A percentile compares a stretch with the other conserved stretches of the same genome.
Conservation (phyloP, 139 green algal species). For the Chlorella sorokiniana region DNA sequence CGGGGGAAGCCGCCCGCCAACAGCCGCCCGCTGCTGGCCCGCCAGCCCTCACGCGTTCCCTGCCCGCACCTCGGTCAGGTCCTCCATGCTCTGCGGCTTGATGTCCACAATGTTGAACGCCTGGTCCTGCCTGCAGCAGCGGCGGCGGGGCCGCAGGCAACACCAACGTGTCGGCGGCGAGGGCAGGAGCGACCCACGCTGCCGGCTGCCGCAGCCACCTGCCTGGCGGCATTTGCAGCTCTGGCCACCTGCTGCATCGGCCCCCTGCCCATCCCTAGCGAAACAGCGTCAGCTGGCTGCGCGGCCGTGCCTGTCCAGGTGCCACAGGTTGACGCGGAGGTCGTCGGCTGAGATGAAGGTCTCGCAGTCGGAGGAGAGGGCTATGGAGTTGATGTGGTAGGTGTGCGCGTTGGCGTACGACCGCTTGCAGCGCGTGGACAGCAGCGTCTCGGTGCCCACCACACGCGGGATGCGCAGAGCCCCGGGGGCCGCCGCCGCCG, state of each 20-base stretch:
- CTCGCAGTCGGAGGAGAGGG: conserved; percentile 86
- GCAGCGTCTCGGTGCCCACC: conserved; percentile 42
- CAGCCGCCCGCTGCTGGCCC: no score
- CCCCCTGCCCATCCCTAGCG: background rate
- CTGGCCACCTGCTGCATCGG: background rate
- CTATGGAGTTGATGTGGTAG: conserved; percentile 99
- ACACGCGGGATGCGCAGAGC: conserved; percentile 51
- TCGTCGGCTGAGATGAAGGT: conserved; percentile 97
- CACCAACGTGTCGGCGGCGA: background rate
- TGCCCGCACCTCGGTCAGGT: conserved; percentile 88
- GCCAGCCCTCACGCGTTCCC: background rate
- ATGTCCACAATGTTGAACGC: conserved; percentile 99
- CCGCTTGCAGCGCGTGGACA: conserved; percentile 70
- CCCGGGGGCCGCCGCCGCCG: background rate
- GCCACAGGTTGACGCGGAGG: conserved; percentile 96
- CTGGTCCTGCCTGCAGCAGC: conserved; percentile 55
- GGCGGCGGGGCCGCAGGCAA: background rate
- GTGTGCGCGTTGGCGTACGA: conserved; percentile 93
- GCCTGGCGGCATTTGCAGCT: background rate
- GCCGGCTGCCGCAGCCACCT: no score
- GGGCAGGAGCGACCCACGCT: no score
- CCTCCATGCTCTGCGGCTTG: conserved; percentile 98
- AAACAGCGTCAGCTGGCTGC: background rate
- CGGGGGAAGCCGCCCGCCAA: no score
- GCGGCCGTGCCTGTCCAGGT: conserved; percentile 77